Base-by-base conservation (phyloP, 257 asterid species). In the Solanum pennellii region DNA sequence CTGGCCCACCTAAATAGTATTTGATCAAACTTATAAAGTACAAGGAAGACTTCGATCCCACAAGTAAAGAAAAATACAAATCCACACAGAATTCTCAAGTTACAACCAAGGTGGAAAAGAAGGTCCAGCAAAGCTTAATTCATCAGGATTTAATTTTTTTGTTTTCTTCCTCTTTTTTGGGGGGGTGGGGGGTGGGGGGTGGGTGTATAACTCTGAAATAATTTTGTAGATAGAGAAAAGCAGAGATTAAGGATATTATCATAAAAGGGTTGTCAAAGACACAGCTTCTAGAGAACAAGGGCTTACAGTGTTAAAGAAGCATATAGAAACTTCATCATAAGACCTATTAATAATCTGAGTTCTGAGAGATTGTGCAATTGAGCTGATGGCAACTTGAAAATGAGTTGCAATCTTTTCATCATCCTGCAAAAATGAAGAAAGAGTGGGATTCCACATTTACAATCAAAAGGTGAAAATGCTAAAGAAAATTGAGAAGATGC, bases 231-330 rank as follows among this genome's bases (percentile, higher is more conserved):
- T 80, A 80, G 42, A 10, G 56, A 47, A 25, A 49, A 18, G 20
- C 69, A 49, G 85, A 1, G 1, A 49, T 20, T 49, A 49, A 11
- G 18, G 68, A 45, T 27, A 73, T 73, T 37, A 73, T 20, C 47
- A 56, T 56, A 20, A 73, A 27, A 41, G 15, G 56, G 85, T 25
- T 44, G 62, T 25, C 83, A 27, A 25, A 79, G 66, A 15, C 65
- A 77, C 84, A 45, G 13, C 14, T 72, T 47, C n/a, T 49, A 60
- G 35, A 41, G 80, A 71, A 77, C 87, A 89, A 72, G 86, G 87
- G 35, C 98, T 94, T 94, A 96, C 98, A 33, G 99, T 94, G 89
- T 97, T 95, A 90, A 94, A 97, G 93, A 97, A 97, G 95, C 99
- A 95, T 87, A 97, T 92, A 14, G 98, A 92, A 80, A 95, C 92